Evolutionary conservation across 345 rosid genomes (phyloP), one percentile per base, ranked within the genome.

Genomic region (Melastoma malabathricum): DNA sequence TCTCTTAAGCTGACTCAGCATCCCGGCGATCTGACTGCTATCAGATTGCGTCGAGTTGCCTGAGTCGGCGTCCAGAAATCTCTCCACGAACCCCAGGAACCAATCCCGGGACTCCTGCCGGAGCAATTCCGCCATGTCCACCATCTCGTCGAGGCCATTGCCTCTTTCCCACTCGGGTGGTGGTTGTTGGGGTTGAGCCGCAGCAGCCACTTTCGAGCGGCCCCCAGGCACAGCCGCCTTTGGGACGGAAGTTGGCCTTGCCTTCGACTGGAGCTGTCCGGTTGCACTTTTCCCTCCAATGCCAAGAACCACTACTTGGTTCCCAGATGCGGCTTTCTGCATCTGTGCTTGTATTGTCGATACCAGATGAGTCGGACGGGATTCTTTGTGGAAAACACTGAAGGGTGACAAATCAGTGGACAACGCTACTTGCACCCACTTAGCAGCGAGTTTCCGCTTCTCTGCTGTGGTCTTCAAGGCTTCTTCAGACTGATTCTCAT

Each of bases 401-500:
- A 92, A 84, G 52, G 88, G 51, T 0, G 95, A 87, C 62, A 92
- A 60, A 48, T 87, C 82, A 52, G 95, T 82, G 57, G 79, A 67
- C 60, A 92, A 53, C 23, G 98, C 98, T 58, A 90, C 90, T 66
- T 92, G 90, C 53, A 92, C 84, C 98, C 98, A 92, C 13, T 72
- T 60, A 54, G 81, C 72, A 43, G 94, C 95, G 51, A 62, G 71
- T 65, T 78, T 92, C 60, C 69, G 78, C 60, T 79, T 75, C 58
- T 82, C 90, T 1, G 75, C 61, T 12, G 78, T 62, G 4, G 66
- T 51, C 62, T 92, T 84, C 19, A 74, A 17, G 39, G 78, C 86
- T 75, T 84, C 92, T 75, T 92, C 97, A 0, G 84, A 68, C 48
- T 66, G 74, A 44, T 20, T 66, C 57, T 70, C 92, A 67, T 72